Evolutionary conservation across 1,284 basidiomycete genomes (phyloP), one percentile per base, ranked within the genome.

Genomic region (Cutaneotrichosporon curvatum): DNA sequence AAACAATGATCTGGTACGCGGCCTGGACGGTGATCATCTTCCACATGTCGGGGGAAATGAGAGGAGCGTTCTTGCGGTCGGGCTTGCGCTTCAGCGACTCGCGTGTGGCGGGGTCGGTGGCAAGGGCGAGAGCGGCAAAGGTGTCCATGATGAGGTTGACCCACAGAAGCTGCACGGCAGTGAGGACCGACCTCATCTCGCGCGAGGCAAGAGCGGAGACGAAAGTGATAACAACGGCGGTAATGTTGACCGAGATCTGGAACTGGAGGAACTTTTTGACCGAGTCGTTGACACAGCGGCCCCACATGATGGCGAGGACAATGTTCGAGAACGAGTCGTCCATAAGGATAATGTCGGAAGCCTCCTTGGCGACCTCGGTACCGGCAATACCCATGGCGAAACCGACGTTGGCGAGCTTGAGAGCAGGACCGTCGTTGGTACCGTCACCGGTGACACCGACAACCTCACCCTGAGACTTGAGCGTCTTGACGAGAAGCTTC

Each of bases 301-400:
- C 94, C 94, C 94, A 98, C 79, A 95, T 92, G 63, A 98, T 92
- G 47, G 92, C 94, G 62, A 89, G 85, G 57, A 96, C 89, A 66
- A 98, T 94, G 15, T 87, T 91, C 9, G 87, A 77, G 69, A 98
- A 97, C 70, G 97, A 95, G 74, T 96, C 94, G 66, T 91, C 86
- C 90, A 97, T 95, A 40, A 98, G 81, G 60, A 98, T 94, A 63
- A 99, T 96, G 65, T 98, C 95, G 9, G 91, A 96, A 2, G 95
- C 95, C 72, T 97, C 92, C 74, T 98, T 97, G 43, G 95, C 95
- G 19, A 98, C 91, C 68, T 99, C 95, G 2, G 95, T 98, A 32
- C 95, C 95, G 45, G 92, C 84, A 58, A 99, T 90, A 67, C 95
- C 95, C 95, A 99, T 99, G 14, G 88, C 89, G 74, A 94, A 95